Conservation (phyloP, 2,329 filamentous ascomycete genomes). For the Sporothrix sp. region DNA sequence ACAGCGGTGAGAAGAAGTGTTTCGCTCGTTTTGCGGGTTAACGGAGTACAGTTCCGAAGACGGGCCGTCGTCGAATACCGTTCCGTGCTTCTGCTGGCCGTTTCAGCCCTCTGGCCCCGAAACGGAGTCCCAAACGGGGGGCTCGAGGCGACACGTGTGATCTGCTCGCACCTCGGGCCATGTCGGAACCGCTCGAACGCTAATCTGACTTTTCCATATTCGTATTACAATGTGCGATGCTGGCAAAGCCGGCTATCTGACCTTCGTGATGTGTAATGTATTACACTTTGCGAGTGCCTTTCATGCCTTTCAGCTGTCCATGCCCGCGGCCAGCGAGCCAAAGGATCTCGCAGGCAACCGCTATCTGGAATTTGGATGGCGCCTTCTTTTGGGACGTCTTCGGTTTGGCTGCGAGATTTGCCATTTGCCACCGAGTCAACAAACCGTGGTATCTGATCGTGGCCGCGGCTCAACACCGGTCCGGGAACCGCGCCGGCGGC, state of each 20-base stretch:
- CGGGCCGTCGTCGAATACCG: background rate
- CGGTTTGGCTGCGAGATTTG: background rate
- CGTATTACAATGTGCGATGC: background rate
- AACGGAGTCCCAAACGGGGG: constrained; percentile 1
- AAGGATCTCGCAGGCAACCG: background rate
- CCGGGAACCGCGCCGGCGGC: background rate
- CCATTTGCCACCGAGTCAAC: background rate
- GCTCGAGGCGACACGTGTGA: background rate
- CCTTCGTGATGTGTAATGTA: background rate
- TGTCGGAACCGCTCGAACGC: constrained; percentile 3
- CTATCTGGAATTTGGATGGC: constrained; percentile 4
- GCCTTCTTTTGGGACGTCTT: background rate
- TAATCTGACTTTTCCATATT: background rate
- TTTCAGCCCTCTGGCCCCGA: background rate
- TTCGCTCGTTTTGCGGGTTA: constrained; percentile 4
- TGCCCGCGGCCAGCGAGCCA: background rate
- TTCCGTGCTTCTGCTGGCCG: background rate
- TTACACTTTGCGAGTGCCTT: background rate
- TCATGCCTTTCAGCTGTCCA: constrained; percentile 1
- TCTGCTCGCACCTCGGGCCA: too few species aligned
- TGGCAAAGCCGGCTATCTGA: background rate
- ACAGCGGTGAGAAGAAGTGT: background rate
- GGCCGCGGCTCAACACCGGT: too few species aligned
- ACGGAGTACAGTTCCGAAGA: background rate
- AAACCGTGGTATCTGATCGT: background rate